Evolutionary conservation across 805 yeast genomes (phyloP).

Genomic region (Zygoascus ofunaensis): DNA sequence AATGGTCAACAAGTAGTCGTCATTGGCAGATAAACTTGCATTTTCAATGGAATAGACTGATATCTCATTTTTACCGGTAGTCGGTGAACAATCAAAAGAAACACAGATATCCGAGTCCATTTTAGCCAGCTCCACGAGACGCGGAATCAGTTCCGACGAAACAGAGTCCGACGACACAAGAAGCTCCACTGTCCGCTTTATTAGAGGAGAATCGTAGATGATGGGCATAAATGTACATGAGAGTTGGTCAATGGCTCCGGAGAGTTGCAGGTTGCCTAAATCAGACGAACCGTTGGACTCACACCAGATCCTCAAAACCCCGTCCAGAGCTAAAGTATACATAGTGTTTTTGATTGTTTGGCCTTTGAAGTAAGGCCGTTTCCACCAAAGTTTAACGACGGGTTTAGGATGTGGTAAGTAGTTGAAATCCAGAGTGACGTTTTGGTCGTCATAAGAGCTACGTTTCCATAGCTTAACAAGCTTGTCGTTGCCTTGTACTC

Average conservation of each 20-base stretch:
- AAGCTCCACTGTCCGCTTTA: slow-evolving; percentile 24
- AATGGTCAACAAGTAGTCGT: background rate
- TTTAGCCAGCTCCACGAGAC: slow-evolving; percentile 13
- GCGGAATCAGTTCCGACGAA: slow-evolving; percentile 12
- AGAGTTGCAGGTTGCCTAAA: slow-evolving; percentile 18
- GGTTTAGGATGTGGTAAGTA: slow-evolving; percentile 57
- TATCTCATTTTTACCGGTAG: slow-evolving; percentile 3
- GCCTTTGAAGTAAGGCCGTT: slow-evolving; percentile 29
- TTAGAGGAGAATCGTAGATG: slow-evolving; percentile 34
- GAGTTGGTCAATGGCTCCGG: slow-evolving; percentile 42
- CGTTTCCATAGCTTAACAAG: slow-evolving; percentile 75
- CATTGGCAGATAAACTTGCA: slow-evolving; percentile 5
- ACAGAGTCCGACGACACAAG: slow-evolving; percentile 1
- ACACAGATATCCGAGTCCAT: slow-evolving; percentile 16
- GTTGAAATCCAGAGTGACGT: slow-evolving; percentile 56
- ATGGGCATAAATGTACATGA: slow-evolving; percentile 22
- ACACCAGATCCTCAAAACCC: slow-evolving; percentile 58
- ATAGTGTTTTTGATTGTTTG: slow-evolving; percentile 42
- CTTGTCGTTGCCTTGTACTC: slow-evolving; percentile 42
- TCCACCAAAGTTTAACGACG: slow-evolving; percentile 55
- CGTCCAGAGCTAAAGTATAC: slow-evolving; percentile 57
- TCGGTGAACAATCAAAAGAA: background rate
- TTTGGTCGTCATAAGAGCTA: slow-evolving; percentile 53
- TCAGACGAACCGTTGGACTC: slow-evolving; percentile 23
- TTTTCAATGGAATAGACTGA: slow-evolving; percentile 43